Percentiles rank a stretch among this genome's conserved stretches.
These are phyloP conservation scores for Ilex paraguariensis DNA, from an alignment of 305 asterid genomes.

Conservation along the genomic window DNA sequence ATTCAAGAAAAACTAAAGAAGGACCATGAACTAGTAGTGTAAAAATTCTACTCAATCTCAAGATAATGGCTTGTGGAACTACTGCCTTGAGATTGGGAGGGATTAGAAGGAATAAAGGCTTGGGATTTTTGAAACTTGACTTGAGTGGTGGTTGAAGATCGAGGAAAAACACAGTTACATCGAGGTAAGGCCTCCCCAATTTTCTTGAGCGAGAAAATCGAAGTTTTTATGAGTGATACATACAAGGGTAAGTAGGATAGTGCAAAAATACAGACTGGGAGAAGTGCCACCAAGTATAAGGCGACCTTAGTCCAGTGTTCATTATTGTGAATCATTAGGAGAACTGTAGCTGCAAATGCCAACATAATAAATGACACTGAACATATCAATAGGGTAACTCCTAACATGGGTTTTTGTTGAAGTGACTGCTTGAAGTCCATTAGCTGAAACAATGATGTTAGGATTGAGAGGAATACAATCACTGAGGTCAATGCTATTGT, in stretches of 20 bases:
- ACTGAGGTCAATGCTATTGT: constrained; percentile 1
- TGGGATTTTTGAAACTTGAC: too few species aligned
- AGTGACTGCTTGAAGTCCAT: background rate
- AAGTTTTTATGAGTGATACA: background rate
- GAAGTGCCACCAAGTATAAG: background rate
- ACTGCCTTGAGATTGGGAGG: too few species aligned
- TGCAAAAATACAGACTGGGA: background rate
- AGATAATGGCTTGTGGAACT: too few species aligned
- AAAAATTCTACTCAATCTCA: too few species aligned
- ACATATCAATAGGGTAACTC: background rate
- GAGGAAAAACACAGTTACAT: background rate
- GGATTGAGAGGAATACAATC: background rate
- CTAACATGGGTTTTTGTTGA: background rate
- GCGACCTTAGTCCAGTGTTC: background rate
- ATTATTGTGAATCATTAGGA: background rate
- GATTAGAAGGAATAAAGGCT: too few species aligned
- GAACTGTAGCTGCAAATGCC: constrained; percentile 2
- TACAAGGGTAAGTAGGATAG: background rate
- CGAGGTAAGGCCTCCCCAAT: background rate
- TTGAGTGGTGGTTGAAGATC: too few species aligned
- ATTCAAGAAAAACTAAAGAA: too few species aligned
- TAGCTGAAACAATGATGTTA: background rate
- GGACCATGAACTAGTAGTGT: too few species aligned
- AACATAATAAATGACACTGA: background rate
- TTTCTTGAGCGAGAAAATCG: background rate